Evolutionary conservation across 345 rosid species (phyloP).

Genomic region (Euphorbia lathyris): DNA sequence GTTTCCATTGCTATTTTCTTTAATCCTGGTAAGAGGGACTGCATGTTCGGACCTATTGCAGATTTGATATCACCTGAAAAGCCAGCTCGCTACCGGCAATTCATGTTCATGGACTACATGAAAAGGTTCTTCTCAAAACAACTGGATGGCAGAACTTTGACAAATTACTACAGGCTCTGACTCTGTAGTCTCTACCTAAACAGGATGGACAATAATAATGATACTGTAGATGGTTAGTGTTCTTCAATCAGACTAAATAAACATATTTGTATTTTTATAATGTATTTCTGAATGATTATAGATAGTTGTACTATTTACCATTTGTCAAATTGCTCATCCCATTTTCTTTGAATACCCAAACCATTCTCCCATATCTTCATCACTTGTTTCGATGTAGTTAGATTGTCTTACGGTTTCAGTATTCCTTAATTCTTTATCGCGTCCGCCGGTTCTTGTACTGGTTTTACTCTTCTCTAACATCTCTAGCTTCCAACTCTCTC

Average conservation of each 20-base stretch:
- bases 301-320: too few species aligned
- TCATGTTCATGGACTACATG: constrained; percentile 29
- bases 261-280: neutral
- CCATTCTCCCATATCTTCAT: constrained; percentile 75
- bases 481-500: constrained; percentile 54
- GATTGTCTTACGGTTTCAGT: constrained; percentile 24
- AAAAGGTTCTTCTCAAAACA: constrained; percentile 39
- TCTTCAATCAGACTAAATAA: neutral
- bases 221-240: neutral
- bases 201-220: neutral
- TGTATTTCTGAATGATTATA: too few species aligned
- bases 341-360: constrained; percentile 32
- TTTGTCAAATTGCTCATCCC: neutral
- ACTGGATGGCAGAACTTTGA: constrained; percentile 40
- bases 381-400: constrained; percentile 36
- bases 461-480: constrained; percentile 34
- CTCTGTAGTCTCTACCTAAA: neutral
- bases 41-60: constrained; percentile 35
- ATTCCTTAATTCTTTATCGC: constrained; percentile 17
- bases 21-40: constrained; percentile 29
- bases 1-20: constrained; percentile 41
- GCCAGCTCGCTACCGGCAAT: constrained; percentile 34
- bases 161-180: constrained; percentile 35
- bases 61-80: constrained; percentile 40
- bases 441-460: constrained; percentile 17